These are phyloP conservation scores for Diaporthe vaccinii DNA, from an alignment of 2,329 filamentous ascomycete species.

Conservation along the genomic window DNA sequence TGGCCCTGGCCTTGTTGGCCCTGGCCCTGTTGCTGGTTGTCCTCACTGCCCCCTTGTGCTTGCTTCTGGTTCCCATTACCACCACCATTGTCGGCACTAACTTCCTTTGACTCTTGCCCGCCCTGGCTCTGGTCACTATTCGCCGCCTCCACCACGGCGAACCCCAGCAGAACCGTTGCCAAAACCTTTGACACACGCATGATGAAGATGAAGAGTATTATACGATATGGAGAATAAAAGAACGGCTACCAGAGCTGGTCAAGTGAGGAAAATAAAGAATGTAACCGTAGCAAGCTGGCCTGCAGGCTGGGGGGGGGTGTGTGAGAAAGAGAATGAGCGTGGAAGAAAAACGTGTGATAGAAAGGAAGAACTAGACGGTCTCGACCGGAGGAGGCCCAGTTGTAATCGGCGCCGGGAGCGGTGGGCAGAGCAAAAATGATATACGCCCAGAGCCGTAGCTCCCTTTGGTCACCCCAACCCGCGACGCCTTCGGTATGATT, in stretches of 20 bases:
- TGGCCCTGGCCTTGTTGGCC: neutral
- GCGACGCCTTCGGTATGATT: constrained; percentile 31
- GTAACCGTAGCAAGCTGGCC: constrained; percentile 34
- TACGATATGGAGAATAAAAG: constrained; percentile 29
- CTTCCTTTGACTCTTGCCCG: constrained; percentile 19
- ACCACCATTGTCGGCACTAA: constrained; percentile 24
- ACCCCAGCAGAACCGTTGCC: constrained; percentile 44
- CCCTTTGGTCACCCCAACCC: neutral
- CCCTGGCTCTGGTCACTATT: constrained; percentile 36
- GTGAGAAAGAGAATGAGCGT: neutral
- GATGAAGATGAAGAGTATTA: constrained; percentile 14
- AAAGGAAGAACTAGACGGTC: constrained; percentile 33
- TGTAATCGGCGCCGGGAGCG: constrained; percentile 16
- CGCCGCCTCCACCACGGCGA: constrained; percentile 43
- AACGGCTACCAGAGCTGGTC: constrained; percentile 37
- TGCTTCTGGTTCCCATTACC: constrained; percentile 10
- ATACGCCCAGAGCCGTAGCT: constrained; percentile 7
- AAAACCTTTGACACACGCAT: constrained; percentile 47
- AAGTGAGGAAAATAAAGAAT: constrained; percentile 5
- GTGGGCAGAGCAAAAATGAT: constrained; percentile 28
- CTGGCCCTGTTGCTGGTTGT: constrained; percentile 17
- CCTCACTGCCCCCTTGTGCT: constrained; percentile 32
- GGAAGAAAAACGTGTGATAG: constrained; percentile 14
- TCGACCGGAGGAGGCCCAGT: neutral
- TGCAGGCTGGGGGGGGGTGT: constrained; percentile 34